Conservation (phyloP, 2,329 filamentous ascomycete species). For the Neonectria sp. region DNA sequence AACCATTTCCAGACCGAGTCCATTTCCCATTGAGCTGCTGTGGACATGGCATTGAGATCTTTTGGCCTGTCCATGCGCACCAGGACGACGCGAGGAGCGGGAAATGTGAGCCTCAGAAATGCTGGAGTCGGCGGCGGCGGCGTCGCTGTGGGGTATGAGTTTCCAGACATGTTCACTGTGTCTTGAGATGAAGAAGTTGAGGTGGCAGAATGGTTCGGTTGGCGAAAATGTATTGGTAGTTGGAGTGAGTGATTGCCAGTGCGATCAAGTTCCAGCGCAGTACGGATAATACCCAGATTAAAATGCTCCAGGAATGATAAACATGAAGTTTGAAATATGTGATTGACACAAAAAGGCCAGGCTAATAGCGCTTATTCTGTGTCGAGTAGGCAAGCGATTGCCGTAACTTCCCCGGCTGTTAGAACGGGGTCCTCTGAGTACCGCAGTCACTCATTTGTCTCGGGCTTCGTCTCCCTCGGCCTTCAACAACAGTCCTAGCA, state of each 20-base stretch:
- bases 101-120: constrained; percentile 57
- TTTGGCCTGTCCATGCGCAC: constrained; percentile 66
- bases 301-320: not conserved
- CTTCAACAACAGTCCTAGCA: not conserved
- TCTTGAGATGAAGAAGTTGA: not conserved
- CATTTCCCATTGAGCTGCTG: constrained; percentile 35
- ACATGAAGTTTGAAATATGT: not conserved
- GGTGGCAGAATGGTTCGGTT: not conserved
- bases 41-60: constrained; percentile 59
- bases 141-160: constrained; percentile 26
- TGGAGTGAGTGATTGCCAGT: not conserved
- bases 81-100: constrained; percentile 62
- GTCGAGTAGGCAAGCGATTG: not conserved
- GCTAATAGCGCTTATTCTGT: not conserved
- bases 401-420: constrained; percentile 16
- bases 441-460: not conserved
- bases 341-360: not conserved
- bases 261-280: not conserved
- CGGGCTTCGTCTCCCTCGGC: constrained; percentile 16
- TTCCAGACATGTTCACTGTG: constrained; percentile 13
- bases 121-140: constrained; percentile 31
- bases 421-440: not conserved
- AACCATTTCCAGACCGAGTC: constrained; percentile 65
- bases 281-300: not conserved
- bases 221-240: not conserved